Evolutionary conservation across 805 yeast species (phyloP).

Genomic region (Saccharomycopsis oosterbeekiorum): DNA sequence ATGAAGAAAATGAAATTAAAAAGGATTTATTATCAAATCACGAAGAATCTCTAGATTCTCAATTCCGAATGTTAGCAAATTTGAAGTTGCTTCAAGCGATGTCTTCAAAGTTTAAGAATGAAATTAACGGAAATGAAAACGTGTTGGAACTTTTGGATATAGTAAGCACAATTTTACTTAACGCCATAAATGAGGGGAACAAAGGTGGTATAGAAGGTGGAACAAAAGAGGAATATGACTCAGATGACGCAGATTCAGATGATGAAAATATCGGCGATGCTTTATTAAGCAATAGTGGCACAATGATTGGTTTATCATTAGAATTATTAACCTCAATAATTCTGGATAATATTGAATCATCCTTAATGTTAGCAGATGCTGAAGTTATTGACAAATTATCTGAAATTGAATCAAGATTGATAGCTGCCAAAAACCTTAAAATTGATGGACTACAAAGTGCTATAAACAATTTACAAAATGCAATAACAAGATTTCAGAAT

Average conservation of each 20-base stretch:
- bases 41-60: conserved; percentile 30
- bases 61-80: conserved; percentile 48
- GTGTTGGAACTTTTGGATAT: conserved; percentile 40
- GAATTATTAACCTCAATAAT: conserved; percentile 31
- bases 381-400: conserved; percentile 20
- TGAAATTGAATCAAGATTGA: conserved; percentile 23
- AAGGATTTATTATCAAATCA: conserved; percentile 15
- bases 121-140: conserved; percentile 33
- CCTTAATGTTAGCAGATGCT: conserved; percentile 10
- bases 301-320: conserved; percentile 27
- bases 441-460: not conserved
- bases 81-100: conserved; percentile 56
- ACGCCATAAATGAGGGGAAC: not conserved
- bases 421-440: not conserved
- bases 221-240: conserved; percentile 1
- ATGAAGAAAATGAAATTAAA: conserved; percentile 6
- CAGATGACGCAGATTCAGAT: conserved; percentile 30
- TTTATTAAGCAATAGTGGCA: conserved; percentile 20
- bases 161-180: conserved; percentile 32
- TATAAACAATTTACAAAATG: not conserved
- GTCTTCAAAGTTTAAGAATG: conserved; percentile 47
- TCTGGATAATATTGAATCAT: conserved; percentile 21
- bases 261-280: conserved; percentile 23
- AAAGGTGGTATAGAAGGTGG: not conserved
- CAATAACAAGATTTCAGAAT: not conserved